Evolutionary conservation across 805 yeast species (phyloP), one percentile per base, ranked within the genome.

Genomic region (Metschnikowia henanensis): DNA sequence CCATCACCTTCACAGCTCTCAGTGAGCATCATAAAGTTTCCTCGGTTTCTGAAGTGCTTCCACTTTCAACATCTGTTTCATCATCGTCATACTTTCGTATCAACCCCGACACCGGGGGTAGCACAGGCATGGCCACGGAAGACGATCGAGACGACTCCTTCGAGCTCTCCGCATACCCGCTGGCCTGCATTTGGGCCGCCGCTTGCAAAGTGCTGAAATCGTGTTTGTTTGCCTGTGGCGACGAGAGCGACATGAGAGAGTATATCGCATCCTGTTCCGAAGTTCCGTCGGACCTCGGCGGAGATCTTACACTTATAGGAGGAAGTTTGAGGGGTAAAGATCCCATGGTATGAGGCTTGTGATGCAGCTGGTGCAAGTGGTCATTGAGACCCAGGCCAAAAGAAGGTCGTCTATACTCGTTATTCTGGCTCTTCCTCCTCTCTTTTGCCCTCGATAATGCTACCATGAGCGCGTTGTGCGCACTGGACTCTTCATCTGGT

Each of bases 221-320:
- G 35, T 60, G 61, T 37, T 63, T 65, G 30, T 55, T 50, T 15
- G 63, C 41, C 51, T 67, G 73, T 2, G 83, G 83, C 1, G 81
- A 75, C 6, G 83, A 70, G 31, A 79, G 63, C 30, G 81, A 75
- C 72, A 79, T 79, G 40, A 79, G 64, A 18, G 82, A 76, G 55
- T 73, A 62, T 9, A 79, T 73, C 6, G 83, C 83, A 37, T 78
- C 83, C 52, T 77, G 77, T 49, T 79, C 83, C 10, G 55, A 51
- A 37, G 62, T 58, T 49, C 61, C 59, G 47, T 60, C 50, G 39
- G 58, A 37, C 21, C 39, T 39, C 12, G 33, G 28, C 15, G 39
- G 42, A n/a, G 46, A 29, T 7, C 47, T 44, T 29, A 52, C 45
- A 21, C 45, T 46, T 10, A 52, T 45, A 13, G 50, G 53, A 15